Evolutionary conservation across 345 rosid genomes (phyloP), one percentile per base, ranked within the genome.

Genomic region (Isatis tinctoria): DNA sequence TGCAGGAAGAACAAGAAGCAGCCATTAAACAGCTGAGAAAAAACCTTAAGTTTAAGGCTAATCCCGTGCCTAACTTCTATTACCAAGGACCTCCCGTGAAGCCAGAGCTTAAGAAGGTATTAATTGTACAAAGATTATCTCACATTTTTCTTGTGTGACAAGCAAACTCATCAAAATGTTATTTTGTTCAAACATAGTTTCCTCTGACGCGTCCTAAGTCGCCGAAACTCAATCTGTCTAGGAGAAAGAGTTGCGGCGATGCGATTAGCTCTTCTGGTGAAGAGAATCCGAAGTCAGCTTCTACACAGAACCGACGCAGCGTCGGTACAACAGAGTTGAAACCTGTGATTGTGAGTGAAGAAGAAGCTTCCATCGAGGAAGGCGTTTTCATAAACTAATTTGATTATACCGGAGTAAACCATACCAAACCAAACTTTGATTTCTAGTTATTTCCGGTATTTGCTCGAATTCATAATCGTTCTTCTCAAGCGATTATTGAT

Each of bases 1-100:
- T 53, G 60, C 68, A 92, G 99, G 99, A 92, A 85, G 99, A 95
- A 83, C 93, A 87, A 85, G 93, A 95, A 63, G 97, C 92, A 30
- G 97, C 88, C 41, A 85, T 92, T 60, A 92, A 85, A 80, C 91
- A 88, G 80, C 95, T 92, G 24, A 69, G 99, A 59, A 95, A 80
- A 86, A 84, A 24, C 82, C 80, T 95, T 83, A 83, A 82, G 44
- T 68, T 86, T 54, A 95, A 76, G 81, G 99, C 99, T 26, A 92
- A 92, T 24, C 99, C 99, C 0, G 88, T 95, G 12, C 99, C 99
- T 16, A 83, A 71, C 78, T 95, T 95, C 76, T 92, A 95, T 85
- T 86, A 95, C 18, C 90, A 92, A 72, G 83, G 78, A 27, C 97
- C 97, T 70, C 92, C 99, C 0, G 93, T 85, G 2, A 92, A 88